Evolutionary conservation across 257 asterid genomes (phyloP), one percentile per base, ranked within the genome.

Genomic region (Gentiana dahurica): DNA sequence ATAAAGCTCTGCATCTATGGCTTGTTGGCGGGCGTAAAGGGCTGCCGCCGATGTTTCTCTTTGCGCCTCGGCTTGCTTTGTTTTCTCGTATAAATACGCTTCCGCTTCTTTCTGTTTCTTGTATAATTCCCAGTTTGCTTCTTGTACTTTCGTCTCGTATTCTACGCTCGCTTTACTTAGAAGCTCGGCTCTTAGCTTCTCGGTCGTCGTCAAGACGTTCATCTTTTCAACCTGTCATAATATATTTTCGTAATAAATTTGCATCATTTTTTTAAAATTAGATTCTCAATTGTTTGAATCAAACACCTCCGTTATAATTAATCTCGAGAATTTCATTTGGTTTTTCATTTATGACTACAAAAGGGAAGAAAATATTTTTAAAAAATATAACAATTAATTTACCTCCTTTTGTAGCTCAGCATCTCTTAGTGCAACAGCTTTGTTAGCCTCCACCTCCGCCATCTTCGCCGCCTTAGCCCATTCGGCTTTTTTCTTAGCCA

Each of bases 101-200:
- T 81, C 94, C 1, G 86, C 89, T 0, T 61, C 81, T 24, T 81
- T 81, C 58, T 79, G 86, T 51, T 72, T 76, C 81, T 77, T 71
- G 73, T 84, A 84, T 1, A 84, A 70, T 59, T 72, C 94, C 84
- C 84, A 81, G n/a, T 84, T 81, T 5, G 89, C 89, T 44, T 79
- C 83, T 67, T 84, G 82, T 44, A 78, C 84, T 77, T 77, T 77
- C 24, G 94, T 81, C 53, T 84, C 94, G 35, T 79, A 81, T 34
- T 79, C 81, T 7, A 84, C 87, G 24, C 75, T 81, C 37, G 87
- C 94, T 63, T 79, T 73, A 67, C 76, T 81, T 10, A 79, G 58
- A 9, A 75, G 72, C 36, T 81, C 75, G 0, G 89, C 89, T 77
- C 75, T 79, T 4, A 81, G 87, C 73, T 81, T 81, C 81, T 80